A percentile compares a stretch with the other conserved stretches of the same genome.
Conservation (phyloP, 805 yeast species). For the Jamesozyma rosinii region DNA sequence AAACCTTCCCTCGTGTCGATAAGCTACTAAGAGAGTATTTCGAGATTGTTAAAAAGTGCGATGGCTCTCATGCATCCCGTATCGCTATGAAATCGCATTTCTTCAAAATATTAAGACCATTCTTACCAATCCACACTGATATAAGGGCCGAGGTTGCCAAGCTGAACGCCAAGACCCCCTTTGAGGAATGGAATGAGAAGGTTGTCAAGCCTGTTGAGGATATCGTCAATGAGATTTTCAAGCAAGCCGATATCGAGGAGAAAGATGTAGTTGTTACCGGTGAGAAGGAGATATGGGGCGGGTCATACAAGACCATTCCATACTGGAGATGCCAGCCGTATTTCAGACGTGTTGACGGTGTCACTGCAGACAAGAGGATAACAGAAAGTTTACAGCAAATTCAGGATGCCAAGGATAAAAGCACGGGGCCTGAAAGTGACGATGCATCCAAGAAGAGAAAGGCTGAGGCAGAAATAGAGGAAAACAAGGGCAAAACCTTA, state of each 20-base stretch:
- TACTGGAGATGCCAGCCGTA: constrained; percentile 97
- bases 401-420: neutral
- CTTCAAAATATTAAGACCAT: constrained; percentile 77
- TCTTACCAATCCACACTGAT: constrained; percentile 67
- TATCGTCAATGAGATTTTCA: constrained; percentile 49
- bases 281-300: constrained; percentile 62
- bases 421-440: constrained; percentile 1
- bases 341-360: constrained; percentile 83
- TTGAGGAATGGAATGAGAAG: constrained; percentile 41
- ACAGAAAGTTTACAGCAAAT: constrained; percentile 16
- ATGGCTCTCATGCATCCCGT: constrained; percentile 52
- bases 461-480: constrained; percentile 16
- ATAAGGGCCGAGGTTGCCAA: constrained; percentile 64
- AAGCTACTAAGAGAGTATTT: constrained; percentile 74
- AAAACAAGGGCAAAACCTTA: constrained; percentile 8
- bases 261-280: constrained; percentile 51
- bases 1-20: constrained; percentile 80
- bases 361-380: constrained; percentile 39
- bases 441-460: constrained; percentile 18
- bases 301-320: constrained; percentile 70
- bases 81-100: constrained; percentile 87
- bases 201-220: constrained; percentile 60
- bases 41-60: constrained; percentile 53
- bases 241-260: constrained; percentile 42
- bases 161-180: constrained; percentile 35